phyloP scores from a whole-genome alignment of 169 alveolate genomes.

The Plasmodium gonderi region DNA sequence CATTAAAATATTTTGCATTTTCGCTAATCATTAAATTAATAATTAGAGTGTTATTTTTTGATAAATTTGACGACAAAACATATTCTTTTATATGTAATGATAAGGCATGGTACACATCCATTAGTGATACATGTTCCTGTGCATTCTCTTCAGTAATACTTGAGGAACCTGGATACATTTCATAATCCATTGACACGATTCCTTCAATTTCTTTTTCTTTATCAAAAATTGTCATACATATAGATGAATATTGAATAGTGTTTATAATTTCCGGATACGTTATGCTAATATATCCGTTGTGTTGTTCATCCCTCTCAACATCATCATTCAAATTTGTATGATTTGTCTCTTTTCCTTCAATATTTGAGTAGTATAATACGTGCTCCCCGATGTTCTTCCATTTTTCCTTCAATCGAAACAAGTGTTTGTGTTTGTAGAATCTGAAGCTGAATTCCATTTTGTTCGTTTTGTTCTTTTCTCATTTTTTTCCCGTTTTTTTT shows the following conservation, averaged over 20 bases:
- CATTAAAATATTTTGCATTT: constrained; percentile 14
- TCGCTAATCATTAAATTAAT: constrained; percentile 25
- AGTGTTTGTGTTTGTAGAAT: constrained; percentile 54
- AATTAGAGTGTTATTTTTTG: constrained; percentile 24
- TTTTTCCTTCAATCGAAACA: constrained; percentile 25
- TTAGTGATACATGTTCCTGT: not conserved
- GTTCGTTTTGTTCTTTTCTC: not conserved
- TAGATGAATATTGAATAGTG: constrained; percentile 50
- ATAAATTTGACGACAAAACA: constrained; percentile 16
- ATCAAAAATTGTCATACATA: constrained; percentile 27
- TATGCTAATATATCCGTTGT: not conserved
- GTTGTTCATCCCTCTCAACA: not conserved
- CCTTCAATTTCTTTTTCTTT: constrained; percentile 9
- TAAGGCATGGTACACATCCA: constrained; percentile 9
- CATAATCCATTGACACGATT: constrained; percentile 36
- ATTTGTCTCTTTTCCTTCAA: not conserved
- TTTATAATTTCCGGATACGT: constrained; percentile 9
- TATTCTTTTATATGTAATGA: constrained; percentile 48
- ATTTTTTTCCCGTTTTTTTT: not conserved
- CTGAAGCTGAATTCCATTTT: constrained; percentile 52
- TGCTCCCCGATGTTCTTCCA: constrained; percentile 5
- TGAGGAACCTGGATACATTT: not conserved
- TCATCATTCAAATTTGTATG: not conserved
- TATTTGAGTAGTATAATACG: constrained; percentile 7
- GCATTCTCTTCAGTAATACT: not conserved